Evolutionary conservation across 495 filamentous ascomycete genomes (phyloP).

Genomic region (Antarctomyces pellizariae): DNA sequence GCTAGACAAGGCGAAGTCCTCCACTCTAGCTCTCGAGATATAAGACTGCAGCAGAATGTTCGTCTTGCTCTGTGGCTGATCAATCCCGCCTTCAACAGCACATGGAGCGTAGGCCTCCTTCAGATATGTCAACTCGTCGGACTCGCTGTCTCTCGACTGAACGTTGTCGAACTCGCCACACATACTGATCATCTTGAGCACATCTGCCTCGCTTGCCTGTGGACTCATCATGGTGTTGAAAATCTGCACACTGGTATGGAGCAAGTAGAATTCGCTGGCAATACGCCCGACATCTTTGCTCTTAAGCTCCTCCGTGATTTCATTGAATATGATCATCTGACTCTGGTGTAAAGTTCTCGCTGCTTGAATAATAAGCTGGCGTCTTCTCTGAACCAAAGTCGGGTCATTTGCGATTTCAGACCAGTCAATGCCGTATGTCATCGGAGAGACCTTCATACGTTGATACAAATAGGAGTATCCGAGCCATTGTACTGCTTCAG

Average conservation of each 20-base stretch:
- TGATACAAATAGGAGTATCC: slow-evolving; percentile 96
- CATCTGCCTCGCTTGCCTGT: slow-evolving; percentile 61
- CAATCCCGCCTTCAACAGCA: slow-evolving; percentile 49
- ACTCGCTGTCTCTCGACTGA: slow-evolving; percentile 69
- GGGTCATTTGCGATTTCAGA: slow-evolving; percentile 76
- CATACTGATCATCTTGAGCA: slow-evolving; percentile 84
- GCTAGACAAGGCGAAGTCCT: slow-evolving; percentile 81
- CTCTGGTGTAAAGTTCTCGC: slow-evolving; percentile 65
- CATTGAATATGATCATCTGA: slow-evolving; percentile 98
- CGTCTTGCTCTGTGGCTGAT: slow-evolving; percentile 69
- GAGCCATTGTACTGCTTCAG: slow-evolving; percentile 87
- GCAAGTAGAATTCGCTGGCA: slow-evolving; percentile 89
- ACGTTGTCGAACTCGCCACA: slow-evolving; percentile 96
- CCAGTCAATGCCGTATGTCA: slow-evolving; percentile 90
- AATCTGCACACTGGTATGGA: slow-evolving; percentile 77
- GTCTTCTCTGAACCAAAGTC: slow-evolving; percentile 53
- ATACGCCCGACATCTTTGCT: slow-evolving; percentile 91
- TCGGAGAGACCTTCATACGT: slow-evolving; percentile 77
- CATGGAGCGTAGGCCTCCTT: slow-evolving; percentile 42
- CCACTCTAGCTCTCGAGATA: slow-evolving; percentile 68
- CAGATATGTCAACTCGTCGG: slow-evolving; percentile 47
- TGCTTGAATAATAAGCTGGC: slow-evolving; percentile 67
- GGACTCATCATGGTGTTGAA: slow-evolving; percentile 86
- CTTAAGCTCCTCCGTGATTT: slow-evolving; percentile 67
- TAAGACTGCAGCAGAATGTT: slow-evolving; percentile 89